Evolutionary conservation across 305 asterid genomes (phyloP).

Genomic region (Fraxinus angustifolia): DNA sequence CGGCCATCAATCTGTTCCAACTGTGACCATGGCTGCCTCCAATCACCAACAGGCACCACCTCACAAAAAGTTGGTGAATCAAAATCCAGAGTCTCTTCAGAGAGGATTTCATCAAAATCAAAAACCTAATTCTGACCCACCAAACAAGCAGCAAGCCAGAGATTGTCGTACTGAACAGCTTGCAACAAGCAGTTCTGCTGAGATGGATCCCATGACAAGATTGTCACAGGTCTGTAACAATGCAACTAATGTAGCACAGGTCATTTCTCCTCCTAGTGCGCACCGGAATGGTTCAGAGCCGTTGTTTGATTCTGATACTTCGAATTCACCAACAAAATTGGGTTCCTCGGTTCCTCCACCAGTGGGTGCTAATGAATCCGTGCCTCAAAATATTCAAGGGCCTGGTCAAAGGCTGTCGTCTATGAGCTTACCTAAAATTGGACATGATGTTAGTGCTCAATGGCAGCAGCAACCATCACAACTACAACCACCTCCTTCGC

Average conservation of each 20-base stretch:
- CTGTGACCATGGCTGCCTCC: conserved; percentile 36
- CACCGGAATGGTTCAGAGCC: conserved; percentile 52
- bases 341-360: conserved; percentile 39
- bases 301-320: conserved; percentile 36
- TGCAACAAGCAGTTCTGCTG: conserved; percentile 37
- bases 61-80: conserved; percentile 39
- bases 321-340: conserved; percentile 36
- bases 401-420: conserved; percentile 36
- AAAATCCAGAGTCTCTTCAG: conserved; percentile 41
- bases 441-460: conserved; percentile 37
- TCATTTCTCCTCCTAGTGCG: conserved; percentile 26
- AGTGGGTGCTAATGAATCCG: conserved; percentile 35
- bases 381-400: conserved; percentile 35
- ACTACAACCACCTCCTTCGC: conserved; percentile 42
- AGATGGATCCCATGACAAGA: conserved; percentile 29
- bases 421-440: conserved; percentile 31
- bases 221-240: conserved; percentile 32
- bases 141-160: conserved; percentile 36
- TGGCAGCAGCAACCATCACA: conserved; percentile 45
- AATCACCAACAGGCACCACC: conserved; percentile 33
- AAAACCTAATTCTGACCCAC: conserved; percentile 34
- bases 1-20: conserved; percentile 35
- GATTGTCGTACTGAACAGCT: conserved; percentile 37
- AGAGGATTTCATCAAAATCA: conserved; percentile 41
- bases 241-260: conserved; percentile 23